Conservation (phyloP, 768 basidiomycete genomes). For the Mycena polygramma region DNA sequence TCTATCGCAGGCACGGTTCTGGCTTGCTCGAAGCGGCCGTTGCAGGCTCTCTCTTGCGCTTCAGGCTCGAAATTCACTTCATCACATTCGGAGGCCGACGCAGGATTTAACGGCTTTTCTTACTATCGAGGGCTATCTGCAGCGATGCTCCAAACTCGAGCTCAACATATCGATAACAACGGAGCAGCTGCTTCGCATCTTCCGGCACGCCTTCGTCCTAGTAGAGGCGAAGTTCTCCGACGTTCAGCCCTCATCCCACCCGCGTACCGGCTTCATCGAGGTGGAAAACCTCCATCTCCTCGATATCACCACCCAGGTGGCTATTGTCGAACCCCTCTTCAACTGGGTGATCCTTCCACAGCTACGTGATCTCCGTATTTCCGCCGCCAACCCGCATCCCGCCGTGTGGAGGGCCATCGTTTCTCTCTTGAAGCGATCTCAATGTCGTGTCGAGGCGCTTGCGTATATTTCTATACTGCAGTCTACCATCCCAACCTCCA, state of each 20-base stretch:
- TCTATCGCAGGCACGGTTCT: slow-evolving; percentile 5
- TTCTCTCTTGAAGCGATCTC: slow-evolving; percentile 3
- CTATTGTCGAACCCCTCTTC: neutral
- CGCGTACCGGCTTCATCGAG: neutral
- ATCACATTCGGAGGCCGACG: no score
- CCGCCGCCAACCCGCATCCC: neutral
- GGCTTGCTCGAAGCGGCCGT: slow-evolving; percentile 8
- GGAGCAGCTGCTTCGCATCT: neutral
- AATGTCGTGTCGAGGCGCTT: neutral
- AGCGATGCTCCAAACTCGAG: slow-evolving; percentile 11
- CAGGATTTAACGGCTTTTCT: slow-evolving; percentile 13
- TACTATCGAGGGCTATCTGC: slow-evolving; percentile 13
- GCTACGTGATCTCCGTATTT: neutral
- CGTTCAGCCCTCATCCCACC: neutral
- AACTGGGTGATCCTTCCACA: neutral
- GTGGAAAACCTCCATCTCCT: neutral
- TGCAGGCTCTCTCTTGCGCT: neutral
- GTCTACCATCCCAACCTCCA: neutral
- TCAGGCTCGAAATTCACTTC: neutral
- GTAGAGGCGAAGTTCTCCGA: neutral
- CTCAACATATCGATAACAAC: neutral
- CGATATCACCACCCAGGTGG: neutral
- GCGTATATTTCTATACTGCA: neutral
- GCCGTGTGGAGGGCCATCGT: neutral
- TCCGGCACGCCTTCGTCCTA: slow-evolving; percentile 1